phyloP scores from a whole-genome alignment of 345 rosid species.

The Melastoma malabathricum region DNA sequence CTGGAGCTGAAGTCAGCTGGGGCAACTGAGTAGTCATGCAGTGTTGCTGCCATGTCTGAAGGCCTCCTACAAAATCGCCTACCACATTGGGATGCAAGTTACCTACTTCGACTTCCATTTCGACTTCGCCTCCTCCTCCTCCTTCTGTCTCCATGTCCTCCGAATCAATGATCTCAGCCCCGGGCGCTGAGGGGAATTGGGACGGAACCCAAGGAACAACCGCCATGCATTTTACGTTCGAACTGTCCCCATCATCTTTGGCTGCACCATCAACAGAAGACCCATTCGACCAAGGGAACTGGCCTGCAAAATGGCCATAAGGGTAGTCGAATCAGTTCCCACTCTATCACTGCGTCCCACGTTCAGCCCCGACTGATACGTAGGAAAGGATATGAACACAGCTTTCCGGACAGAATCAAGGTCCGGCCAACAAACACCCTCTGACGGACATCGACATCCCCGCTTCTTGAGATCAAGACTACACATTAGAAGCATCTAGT shows the following conservation, averaged over 20 bases:
- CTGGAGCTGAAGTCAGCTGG: conserved; percentile 25
- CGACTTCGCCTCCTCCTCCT: neutral
- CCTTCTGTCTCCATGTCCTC: conserved; percentile 11
- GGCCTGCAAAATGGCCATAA: conserved; percentile 14
- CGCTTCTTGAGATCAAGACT: too few relatives aligned
- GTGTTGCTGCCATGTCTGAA: conserved; percentile 38
- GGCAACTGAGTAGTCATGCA: conserved; percentile 45
- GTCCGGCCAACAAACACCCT: too few relatives aligned
- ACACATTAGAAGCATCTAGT: too few relatives aligned
- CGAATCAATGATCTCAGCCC: neutral
- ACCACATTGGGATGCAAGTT: too few relatives aligned
- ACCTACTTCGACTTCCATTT: conserved; percentile 34
- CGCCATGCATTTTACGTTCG: conserved; percentile 20
- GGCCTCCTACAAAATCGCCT: conserved; percentile 5
- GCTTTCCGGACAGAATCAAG: too few relatives aligned
- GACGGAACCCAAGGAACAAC: conserved; percentile 50
- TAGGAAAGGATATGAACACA: too few relatives aligned
- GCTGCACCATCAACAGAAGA: conserved; percentile 10
- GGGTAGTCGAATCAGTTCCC: neutral
- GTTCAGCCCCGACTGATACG: too few relatives aligned
- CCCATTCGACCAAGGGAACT: conserved; percentile 11
- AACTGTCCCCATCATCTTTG: neutral
- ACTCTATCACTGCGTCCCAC: too few relatives aligned
- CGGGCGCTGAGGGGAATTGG: conserved; percentile 7
- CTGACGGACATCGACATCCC: too few relatives aligned